phyloP scores from a whole-genome alignment of 2,329 filamentous ascomycete genomes.

The Aspergillus terreus region DNA sequence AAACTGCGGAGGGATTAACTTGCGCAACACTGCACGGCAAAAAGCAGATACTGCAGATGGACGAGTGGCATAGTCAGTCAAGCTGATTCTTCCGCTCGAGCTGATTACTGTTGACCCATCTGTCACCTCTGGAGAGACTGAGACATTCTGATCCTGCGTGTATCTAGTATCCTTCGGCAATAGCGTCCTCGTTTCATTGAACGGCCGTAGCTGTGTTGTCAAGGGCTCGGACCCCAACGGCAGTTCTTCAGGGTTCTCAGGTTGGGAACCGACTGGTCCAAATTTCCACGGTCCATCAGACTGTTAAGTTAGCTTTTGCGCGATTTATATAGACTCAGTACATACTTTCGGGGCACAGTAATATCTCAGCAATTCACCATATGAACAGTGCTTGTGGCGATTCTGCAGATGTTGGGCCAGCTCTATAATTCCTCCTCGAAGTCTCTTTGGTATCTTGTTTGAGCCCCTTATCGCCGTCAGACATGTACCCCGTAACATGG shows the following conservation, averaged over 20 bases:
- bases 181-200: not conserved
- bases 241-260: slow-evolving; percentile 1
- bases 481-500: not conserved
- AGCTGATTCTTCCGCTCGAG: slow-evolving; percentile 28
- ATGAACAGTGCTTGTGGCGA: slow-evolving; percentile 71
- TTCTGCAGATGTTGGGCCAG: slow-evolving; percentile 67
- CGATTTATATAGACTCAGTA: slow-evolving; percentile 8
- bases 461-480: slow-evolving; percentile 2
- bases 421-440: slow-evolving; percentile 59
- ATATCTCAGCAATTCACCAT: slow-evolving; percentile 70
- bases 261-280: slow-evolving; percentile 9
- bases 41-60: slow-evolving; percentile 73
- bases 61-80: slow-evolving; percentile 68
- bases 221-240: slow-evolving; percentile 18
- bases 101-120: slow-evolving; percentile 2
- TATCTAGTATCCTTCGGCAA: too few relatives aligned
- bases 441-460: slow-evolving; percentile 39
- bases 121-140: not conserved
- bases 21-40: slow-evolving; percentile 70
- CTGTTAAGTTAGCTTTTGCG: slow-evolving; percentile 16
- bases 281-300: slow-evolving; percentile 22
- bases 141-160: slow-evolving; percentile 9
- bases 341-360: slow-evolving; percentile 66
- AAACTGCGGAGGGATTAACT: slow-evolving; percentile 69
- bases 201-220: slow-evolving; percentile 20